Conservation (phyloP, 2,329 filamentous ascomycete genomes). For the Penicillium palitans region DNA sequence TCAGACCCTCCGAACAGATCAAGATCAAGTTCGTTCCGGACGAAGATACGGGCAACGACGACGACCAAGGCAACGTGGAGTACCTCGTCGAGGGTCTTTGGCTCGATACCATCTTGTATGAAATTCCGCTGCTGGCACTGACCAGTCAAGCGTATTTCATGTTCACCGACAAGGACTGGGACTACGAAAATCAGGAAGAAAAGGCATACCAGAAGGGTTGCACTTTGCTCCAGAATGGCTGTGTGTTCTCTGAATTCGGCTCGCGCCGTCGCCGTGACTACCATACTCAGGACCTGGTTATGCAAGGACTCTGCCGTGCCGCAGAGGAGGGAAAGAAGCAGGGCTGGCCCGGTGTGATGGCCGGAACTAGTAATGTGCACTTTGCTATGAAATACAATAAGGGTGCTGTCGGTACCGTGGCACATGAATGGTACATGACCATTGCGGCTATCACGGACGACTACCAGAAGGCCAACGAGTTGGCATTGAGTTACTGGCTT, state of each 20-base stretch:
- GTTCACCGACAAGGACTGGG: constrained; percentile 93
- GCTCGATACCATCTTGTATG: constrained; percentile 95
- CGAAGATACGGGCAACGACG: constrained; percentile 60
- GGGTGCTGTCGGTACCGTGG: constrained; percentile 81
- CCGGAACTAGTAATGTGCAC: constrained; percentile 94
- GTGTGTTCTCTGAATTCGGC: constrained; percentile 90
- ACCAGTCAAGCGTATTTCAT: constrained; percentile 97
- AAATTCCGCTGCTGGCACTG: constrained; percentile 88
- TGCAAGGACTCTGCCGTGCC: constrained; percentile 79
- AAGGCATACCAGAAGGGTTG: constrained; percentile 80
- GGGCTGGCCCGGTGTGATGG: constrained; percentile 70
- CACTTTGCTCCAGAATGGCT: constrained; percentile 75
- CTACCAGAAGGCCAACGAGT: constrained; percentile 81
- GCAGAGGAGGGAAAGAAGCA: constrained; percentile 67
- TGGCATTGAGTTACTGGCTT: constrained; percentile 84
- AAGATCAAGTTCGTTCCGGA: constrained; percentile 62
- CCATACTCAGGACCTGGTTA: constrained; percentile 88
- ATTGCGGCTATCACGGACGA: constrained; percentile 87
- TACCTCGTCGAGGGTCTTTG: constrained; percentile 79
- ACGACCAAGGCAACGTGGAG: constrained; percentile 71
- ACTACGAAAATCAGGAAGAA: constrained; percentile 80
- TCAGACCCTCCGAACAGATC: constrained; percentile 80
- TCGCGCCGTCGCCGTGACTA: constrained; percentile 87
- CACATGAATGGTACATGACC: constrained; percentile 99
- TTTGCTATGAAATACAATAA: constrained; percentile 91